Evolutionary conservation across 2,329 filamentous ascomycete species (phyloP).

Genomic region (Fusarium scirpi): DNA sequence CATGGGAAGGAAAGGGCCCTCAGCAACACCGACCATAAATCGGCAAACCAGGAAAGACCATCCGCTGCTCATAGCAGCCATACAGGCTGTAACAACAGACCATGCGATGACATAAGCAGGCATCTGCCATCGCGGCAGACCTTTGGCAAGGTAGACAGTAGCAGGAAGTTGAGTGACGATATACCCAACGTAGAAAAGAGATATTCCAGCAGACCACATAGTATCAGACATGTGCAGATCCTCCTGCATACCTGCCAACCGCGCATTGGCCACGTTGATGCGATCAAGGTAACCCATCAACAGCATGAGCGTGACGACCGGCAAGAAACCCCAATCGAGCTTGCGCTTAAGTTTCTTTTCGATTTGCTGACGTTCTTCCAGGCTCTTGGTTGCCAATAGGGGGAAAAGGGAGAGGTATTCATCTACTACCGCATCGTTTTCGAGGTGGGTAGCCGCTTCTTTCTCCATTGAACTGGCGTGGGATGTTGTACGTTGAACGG

Average conservation of each 20-base stretch:
- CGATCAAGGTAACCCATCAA: constrained; percentile 3
- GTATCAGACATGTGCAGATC: constrained; percentile 3
- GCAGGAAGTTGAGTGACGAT: constrained; percentile 5
- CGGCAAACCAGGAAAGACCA: constrained; percentile 3
- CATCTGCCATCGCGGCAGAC: background rate
- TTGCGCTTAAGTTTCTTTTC: background rate
- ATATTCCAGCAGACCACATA: background rate
- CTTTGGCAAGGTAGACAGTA: background rate
- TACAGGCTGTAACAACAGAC: background rate
- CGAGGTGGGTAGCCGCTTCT: background rate
- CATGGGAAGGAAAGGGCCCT: background rate
- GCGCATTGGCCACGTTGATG: constrained; percentile 1
- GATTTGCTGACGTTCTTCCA: background rate
- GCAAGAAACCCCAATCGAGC: background rate
- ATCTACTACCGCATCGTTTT: background rate
- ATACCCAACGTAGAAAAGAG: background rate
- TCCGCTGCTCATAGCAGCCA: background rate
- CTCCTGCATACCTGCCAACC: background rate
- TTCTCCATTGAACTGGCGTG: background rate
- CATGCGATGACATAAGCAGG: background rate
- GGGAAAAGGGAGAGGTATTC: background rate
- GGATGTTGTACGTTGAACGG: background rate
- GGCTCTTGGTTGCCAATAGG: background rate
- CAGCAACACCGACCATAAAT: constrained; percentile 1
- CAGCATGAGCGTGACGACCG: background rate